phyloP scores from a whole-genome alignment of 176 grass and related monocot genomes.

The Pharus latifolius region DNA sequence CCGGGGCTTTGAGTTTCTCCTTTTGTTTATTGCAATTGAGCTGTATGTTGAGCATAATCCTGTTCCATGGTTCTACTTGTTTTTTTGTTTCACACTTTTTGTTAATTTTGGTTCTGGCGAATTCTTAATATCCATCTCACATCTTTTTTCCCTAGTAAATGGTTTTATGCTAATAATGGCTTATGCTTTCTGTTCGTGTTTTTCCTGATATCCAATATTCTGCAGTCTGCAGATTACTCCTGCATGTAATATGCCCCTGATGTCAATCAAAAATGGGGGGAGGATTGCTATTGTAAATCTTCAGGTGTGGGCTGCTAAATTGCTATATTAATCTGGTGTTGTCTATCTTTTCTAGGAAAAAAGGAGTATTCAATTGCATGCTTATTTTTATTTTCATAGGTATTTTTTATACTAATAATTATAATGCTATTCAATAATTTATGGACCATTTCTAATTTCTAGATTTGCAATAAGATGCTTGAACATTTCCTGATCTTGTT shows the following conservation, averaged over 20 bases:
- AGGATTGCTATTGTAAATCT: constrained; percentile 88
- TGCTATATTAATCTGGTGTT: neutral
- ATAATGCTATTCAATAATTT: neutral
- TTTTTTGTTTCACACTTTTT: constrained; percentile 1
- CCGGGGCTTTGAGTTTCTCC: too few relatives aligned
- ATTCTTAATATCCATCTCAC: neutral
- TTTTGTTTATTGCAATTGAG: neutral
- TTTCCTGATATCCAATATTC: constrained; percentile 20
- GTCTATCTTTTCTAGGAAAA: neutral
- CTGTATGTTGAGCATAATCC: neutral
- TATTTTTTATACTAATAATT: neutral
- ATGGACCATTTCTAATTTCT: neutral
- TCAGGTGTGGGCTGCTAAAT: constrained; percentile 54
- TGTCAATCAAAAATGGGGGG: constrained; percentile 63
- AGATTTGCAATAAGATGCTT: neutral
- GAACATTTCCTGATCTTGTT: constrained; percentile 1
- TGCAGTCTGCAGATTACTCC: constrained; percentile 92
- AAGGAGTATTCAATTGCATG: neutral
- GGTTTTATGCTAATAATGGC: neutral
- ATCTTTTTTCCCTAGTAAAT: neutral
- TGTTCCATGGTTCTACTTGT: neutral
- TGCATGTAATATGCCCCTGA: constrained; percentile 89
- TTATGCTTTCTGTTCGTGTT: neutral
- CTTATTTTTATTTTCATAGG: neutral
- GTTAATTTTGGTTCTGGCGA: neutral